These are phyloP conservation scores for Agapanthus africanus DNA, from an alignment of 106 monocot species.

Conservation along the genomic window DNA sequence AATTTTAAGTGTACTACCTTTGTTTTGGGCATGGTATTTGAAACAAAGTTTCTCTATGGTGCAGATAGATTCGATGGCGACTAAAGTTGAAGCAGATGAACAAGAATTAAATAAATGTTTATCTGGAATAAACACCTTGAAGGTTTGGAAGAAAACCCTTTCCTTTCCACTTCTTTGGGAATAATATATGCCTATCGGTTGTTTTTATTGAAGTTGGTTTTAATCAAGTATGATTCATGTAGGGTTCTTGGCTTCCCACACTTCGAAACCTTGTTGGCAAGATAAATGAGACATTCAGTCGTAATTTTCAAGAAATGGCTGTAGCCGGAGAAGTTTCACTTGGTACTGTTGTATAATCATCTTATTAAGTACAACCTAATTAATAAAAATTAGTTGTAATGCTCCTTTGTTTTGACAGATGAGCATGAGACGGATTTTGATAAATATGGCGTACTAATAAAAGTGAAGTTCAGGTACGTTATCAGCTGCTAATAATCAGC, in stretches of 20 bases:
- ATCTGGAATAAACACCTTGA: slow-evolving; percentile 50
- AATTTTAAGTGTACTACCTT: not conserved
- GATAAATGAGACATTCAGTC: slow-evolving; percentile 93
- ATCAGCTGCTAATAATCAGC: not conserved
- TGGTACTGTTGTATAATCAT: slow-evolving; percentile 34
- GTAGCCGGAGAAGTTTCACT: slow-evolving; percentile 97
- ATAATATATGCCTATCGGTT: too few species aligned
- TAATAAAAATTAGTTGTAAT: not conserved
- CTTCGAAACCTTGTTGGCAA: slow-evolving; percentile 64
- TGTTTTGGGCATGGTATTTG: not conserved
- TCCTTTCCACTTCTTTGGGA: too few species aligned
- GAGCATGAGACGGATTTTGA: slow-evolving; percentile 92
- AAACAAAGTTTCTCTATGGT: not conserved
- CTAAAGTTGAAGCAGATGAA: slow-evolving; percentile 55
- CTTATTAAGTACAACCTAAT: not conserved
- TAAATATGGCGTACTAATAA: slow-evolving; percentile 90
- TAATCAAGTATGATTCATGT: slow-evolving; percentile 58
- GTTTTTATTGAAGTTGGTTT: too few species aligned
- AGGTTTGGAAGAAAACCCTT: too few species aligned
- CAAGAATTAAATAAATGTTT: slow-evolving; percentile 41
- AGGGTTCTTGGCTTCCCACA: slow-evolving; percentile 84
- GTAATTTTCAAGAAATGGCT: slow-evolving; percentile 98
- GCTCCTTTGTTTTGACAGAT: slow-evolving; percentile 41
- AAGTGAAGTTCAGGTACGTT: slow-evolving; percentile 90
- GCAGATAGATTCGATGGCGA: slow-evolving; percentile 55